These are phyloP conservation scores for Spergularia marina DNA, from an alignment of 148 eudicot genomes.

Conservation along the genomic window DNA sequence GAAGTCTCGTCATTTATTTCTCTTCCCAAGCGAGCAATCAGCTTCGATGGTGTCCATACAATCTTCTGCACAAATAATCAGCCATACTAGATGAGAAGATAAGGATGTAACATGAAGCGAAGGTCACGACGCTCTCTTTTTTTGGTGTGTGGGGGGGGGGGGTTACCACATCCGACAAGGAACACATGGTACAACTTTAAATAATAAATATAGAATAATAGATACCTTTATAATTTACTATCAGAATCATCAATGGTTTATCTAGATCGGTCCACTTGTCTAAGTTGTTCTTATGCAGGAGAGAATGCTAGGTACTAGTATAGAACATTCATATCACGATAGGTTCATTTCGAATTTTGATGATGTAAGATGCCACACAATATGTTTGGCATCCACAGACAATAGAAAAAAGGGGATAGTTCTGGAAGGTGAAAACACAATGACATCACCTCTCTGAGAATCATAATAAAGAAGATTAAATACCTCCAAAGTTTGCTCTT, in stretches of 20 bases:
- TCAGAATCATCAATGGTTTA: not conserved
- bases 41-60: conserved; percentile 85
- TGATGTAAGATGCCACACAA: too few relatives aligned
- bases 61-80: conserved; percentile 45
- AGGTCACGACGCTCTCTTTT: not conserved
- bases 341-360: not conserved
- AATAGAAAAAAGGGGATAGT: too few relatives aligned
- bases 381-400: too few relatives aligned
- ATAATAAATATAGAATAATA: not conserved
- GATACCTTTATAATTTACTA: not conserved
- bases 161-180: not conserved
- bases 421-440: too few relatives aligned
- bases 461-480: not conserved
- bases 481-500: conserved; percentile 76
- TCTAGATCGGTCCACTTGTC: conserved; percentile 2
- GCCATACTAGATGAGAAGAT: not conserved
- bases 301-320: not conserved
- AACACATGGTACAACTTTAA: not conserved
- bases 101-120: not conserved
- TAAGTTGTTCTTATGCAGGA: not conserved
- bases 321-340: not conserved
- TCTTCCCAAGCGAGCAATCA: conserved; percentile 91
- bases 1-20: conserved; percentile 87
- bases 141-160: not conserved
- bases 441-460: too few relatives aligned